Evolutionary conservation across 2,329 filamentous ascomycete genomes (phyloP).

Genomic region (Colletotrichum sp.): DNA sequence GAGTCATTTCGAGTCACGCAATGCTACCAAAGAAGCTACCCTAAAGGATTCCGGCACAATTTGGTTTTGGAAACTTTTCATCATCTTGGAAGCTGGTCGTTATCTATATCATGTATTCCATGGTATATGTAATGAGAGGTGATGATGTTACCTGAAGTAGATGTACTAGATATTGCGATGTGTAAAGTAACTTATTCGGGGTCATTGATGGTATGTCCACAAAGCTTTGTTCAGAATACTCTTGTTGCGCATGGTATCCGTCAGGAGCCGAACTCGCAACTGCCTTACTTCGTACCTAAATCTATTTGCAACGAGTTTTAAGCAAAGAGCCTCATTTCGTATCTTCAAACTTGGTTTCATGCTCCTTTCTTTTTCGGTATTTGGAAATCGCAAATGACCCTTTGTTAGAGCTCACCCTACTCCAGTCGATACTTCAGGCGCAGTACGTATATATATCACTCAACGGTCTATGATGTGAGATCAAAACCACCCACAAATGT

Average conservation of each 20-base stretch:
- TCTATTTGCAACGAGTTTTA: accelerated
- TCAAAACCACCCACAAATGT: not conserved
- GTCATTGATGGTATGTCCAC: too few species aligned
- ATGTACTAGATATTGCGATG: too few species aligned
- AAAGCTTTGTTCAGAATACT: accelerated
- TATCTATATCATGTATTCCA: not conserved
- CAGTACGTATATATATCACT: not conserved
- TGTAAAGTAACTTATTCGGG: too few species aligned
- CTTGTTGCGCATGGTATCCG: too few species aligned
- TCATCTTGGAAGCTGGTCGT: not conserved
- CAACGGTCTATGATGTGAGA: not conserved
- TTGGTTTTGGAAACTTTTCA: not conserved
- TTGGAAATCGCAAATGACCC: too few species aligned
- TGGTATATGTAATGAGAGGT: too few species aligned
- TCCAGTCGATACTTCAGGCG: not conserved
- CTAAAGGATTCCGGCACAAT: too few species aligned
- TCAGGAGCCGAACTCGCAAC: too few species aligned
- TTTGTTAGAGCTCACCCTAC: not conserved
- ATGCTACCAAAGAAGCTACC: not conserved
- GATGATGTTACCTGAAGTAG: too few species aligned
- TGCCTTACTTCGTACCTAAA: too few species aligned
- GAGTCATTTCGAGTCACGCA: not conserved
- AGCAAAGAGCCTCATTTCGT: too few species aligned
- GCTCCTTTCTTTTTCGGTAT: accelerated
- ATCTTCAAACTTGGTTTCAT: too few species aligned